These are phyloP conservation scores for Saccharomycopsis fermentans DNA, from an alignment of 805 yeast genomes.

Conservation along the genomic window DNA sequence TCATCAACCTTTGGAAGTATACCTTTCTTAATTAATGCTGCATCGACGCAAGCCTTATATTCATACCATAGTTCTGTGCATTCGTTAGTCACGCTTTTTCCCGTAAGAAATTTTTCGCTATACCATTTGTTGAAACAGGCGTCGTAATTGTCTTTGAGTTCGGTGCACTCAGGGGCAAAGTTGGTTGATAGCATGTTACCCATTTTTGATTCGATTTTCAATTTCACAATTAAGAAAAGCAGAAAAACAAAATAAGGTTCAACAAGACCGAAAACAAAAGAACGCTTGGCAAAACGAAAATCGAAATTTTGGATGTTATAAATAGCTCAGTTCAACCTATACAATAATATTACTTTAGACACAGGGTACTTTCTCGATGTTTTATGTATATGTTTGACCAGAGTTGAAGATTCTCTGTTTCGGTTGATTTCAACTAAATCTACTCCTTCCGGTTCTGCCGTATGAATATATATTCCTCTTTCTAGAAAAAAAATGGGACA, in stretches of 20 bases:
- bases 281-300: too few species aligned
- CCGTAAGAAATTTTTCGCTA: slow-evolving; percentile 53
- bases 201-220: slow-evolving; percentile 29
- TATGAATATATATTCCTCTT: too few species aligned
- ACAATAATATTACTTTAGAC: too few species aligned
- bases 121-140: slow-evolving; percentile 94
- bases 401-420: too few species aligned
- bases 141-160: slow-evolving; percentile 75
- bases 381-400: too few species aligned
- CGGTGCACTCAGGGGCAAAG: slow-evolving; percentile 95
- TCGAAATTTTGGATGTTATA: too few species aligned
- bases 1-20: background rate
- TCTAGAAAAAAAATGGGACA: too few species aligned
- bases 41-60: slow-evolving; percentile 81
- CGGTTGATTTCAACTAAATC: too few species aligned
- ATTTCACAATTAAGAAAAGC: too few species aligned
- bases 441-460: too few species aligned
- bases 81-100: slow-evolving; percentile 62
- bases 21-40: slow-evolving; percentile 23
- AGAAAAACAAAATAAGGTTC: background rate
- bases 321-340: too few species aligned
- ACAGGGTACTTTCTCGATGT: too few species aligned
- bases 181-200: slow-evolving; percentile 74
- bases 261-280: background rate
- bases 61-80: slow-evolving; percentile 84